phyloP scores from a whole-genome alignment of 2,329 filamentous ascomycete species.

The Rosellinia necatrix region DNA sequence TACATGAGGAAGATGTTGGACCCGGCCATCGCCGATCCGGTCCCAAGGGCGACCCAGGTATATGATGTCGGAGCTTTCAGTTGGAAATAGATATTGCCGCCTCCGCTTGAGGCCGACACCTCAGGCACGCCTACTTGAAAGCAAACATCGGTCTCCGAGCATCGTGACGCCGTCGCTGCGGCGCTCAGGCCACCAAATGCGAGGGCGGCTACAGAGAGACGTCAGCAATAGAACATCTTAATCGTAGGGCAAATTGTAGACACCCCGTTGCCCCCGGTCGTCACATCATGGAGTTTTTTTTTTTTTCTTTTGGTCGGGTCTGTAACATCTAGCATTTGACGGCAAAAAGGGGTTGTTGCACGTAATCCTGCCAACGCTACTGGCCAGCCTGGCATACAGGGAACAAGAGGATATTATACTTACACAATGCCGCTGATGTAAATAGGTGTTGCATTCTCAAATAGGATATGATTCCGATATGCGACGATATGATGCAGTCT shows the following conservation, averaged over 20 bases:
- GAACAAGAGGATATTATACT: constrained; percentile 3
- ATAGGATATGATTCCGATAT: neutral
- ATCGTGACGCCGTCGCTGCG: constrained; percentile 43
- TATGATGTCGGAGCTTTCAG: constrained; percentile 58
- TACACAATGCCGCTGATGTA: constrained; percentile 23
- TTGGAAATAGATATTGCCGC: constrained; percentile 65
- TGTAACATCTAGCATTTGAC: neutral
- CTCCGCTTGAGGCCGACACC: constrained; percentile 50
- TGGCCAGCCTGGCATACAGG: neutral
- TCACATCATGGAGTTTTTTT: neutral
- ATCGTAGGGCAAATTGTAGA: neutral
- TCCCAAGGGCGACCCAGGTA: constrained; percentile 63
- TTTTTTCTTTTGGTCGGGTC: too few species aligned
- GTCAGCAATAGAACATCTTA: constrained; percentile 1
- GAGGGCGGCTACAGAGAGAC: constrained; percentile 27
- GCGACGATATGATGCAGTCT: too few species aligned
- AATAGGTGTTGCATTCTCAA: constrained; percentile 17
- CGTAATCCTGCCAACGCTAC: neutral
- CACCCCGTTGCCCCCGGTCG: too few species aligned
- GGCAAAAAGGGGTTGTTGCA: neutral
- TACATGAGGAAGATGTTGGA: constrained; percentile 69
- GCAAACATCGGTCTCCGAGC: constrained; percentile 53
- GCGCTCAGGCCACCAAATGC: constrained; percentile 32
- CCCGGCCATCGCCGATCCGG: constrained; percentile 58
- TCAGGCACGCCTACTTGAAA: constrained; percentile 61